Evolutionary conservation across 2,329 filamentous ascomycete genomes (phyloP), one percentile per base, ranked within the genome.

Genomic region (Exophiala xenobiotica): DNA sequence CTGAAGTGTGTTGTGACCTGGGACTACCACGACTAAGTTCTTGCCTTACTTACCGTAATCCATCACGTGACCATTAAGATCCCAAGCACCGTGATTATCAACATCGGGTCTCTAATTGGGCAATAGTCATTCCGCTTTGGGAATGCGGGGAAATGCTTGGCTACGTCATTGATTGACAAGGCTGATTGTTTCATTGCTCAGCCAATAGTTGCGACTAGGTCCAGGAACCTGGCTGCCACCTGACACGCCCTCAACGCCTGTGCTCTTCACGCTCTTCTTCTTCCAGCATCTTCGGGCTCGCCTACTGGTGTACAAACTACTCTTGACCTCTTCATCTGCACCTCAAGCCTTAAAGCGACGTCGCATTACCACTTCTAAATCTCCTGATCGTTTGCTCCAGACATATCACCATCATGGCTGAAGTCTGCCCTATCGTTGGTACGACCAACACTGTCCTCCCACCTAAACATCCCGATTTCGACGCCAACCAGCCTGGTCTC

Each of bases 391-490:
- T 14, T 20, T 8, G 18, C 22, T 37, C 11, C 33, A 37, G 4
- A 35, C 18, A 14, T 14, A 23, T 31, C 37, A 33, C 20, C 46
- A 50, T 47, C 41, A 44, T 43, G 16, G 49, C 55, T 39, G 51
- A 60, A 57, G 60, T 61, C 22, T 62, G 60, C 38, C 60, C 60
- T 14, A 43, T 62, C 14, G 60, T 62, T 27, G 60, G 60, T 11
- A 62, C 60, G 4, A 62, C 60, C 38, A 62, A 62, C 46, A 59
- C 58, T 4, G 51, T 62, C 48, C 54, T 62, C 14, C 60, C 60
- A 35, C 60, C 60, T 12, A 40, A 51, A 40, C 60, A 62, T 42
- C 60, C 60, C 23, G 37, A 49, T 3, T 55, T 62, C 45, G 58
- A 62, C 41, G 35, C 49, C 9, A 44, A 56, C 39, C 50, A 59